Base-by-base conservation (phyloP, 495 filamentous ascomycete species). In the Aspergillus asperescens region DNA sequence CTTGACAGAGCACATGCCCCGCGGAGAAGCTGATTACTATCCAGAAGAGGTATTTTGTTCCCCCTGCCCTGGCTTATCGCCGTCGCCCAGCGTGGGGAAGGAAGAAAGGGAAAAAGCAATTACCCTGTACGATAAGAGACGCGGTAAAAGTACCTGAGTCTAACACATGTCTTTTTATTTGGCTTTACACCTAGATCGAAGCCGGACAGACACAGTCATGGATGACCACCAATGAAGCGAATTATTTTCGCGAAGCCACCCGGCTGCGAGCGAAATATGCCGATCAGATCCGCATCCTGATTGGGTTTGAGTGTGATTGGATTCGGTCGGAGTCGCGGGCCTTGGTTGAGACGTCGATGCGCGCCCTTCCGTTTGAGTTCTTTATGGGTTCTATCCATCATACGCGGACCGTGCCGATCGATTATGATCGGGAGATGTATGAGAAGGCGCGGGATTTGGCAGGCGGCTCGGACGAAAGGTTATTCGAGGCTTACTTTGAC, bases 1-100 rank as follows among this genome's bases (percentile, higher is more conserved):
- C 32, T 70, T 97, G 48, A 96, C 93, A n/a, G 93, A 98, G 75
- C 94, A 98, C 70, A 96, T 97, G 84, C 89, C 90, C 9, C 87
- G 92, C 51, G 67, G 75, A 7, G 59, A 78, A 49, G 74, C 80
- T 49, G 93, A 97, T 69, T 75, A 93, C 37, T 96, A 96, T 59
- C 94, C 94, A 0, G 92, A 95, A 75, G 93, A 98, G 75, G 89
- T 92, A 60, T 46, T 64, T 64, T 24, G 42, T 29, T 34, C 13
- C 24, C 41, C 10, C 22, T 44, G 39, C 35, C 8, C 22, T 48
- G 28, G 25, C 29, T 43, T 37, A 22, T 18, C 15, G 1, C 6
- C 25, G 22, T 34, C 20, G 8, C 23, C 10, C 3, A 1, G 29
- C 9, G 5, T 42, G 39, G 9, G 16, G 15, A 9, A 29, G 8